Evolutionary conservation across 441 rosid species (phyloP).

Genomic region (Jatropha podagrica): DNA sequence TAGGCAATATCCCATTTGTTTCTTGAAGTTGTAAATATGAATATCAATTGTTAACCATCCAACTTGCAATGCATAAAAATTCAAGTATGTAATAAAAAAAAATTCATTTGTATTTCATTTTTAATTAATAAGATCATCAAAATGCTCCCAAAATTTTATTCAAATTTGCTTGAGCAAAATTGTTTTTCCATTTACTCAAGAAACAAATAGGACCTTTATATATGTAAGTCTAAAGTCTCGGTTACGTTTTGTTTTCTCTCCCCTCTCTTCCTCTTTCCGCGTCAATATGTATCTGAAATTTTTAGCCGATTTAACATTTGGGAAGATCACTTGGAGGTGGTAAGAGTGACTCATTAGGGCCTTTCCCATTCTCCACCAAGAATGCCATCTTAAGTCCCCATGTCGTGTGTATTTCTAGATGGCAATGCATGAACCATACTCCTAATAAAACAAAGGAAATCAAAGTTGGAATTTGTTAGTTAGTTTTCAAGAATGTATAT

Average conservation of each 20-base stretch:
- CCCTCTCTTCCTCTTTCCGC: neutral
- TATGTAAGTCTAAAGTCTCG: neutral
- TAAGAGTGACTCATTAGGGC: constrained; percentile 72
- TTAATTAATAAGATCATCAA: neutral
- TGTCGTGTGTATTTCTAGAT: constrained; percentile 83
- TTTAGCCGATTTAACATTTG: constrained; percentile 47
- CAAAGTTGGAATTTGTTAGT: no score
- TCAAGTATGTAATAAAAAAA: neutral
- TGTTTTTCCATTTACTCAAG: constrained; percentile 29
- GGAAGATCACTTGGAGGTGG: constrained; percentile 94
- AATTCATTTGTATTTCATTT: neutral
- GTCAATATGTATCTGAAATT: neutral
- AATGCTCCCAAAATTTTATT: constrained; percentile 23
- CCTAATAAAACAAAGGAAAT: constrained; percentile 30
- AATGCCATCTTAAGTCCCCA: constrained; percentile 98
- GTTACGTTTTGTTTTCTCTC: neutral
- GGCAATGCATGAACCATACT: constrained; percentile 74
- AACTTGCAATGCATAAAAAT: no score
- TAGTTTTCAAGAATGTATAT: neutral
- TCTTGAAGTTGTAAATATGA: no score
- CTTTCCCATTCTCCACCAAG: constrained; percentile 85
- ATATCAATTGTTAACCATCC: no score
- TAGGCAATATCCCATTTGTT: no score
- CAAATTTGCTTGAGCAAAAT: constrained; percentile 32
- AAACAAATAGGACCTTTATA: constrained; percentile 23